Conservation (phyloP, 768 basidiomycete species). For the Mycena venus region DNA sequence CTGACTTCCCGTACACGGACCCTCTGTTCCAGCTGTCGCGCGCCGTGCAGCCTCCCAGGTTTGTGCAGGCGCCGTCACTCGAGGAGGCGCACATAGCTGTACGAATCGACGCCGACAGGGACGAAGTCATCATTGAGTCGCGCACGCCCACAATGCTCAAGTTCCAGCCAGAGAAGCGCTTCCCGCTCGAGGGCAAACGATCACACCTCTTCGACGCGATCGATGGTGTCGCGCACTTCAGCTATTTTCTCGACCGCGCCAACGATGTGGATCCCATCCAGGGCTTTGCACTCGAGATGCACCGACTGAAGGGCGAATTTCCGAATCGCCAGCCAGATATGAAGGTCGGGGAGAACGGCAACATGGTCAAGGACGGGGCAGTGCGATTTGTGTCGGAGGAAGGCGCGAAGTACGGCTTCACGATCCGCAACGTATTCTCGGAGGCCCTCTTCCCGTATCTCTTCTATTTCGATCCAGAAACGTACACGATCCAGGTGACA, state of each 20-base stretch:
- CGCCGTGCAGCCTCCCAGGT: not conserved
- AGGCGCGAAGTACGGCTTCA: slow-evolving; percentile 16
- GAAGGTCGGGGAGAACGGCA: not conserved
- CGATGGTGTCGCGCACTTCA: slow-evolving; percentile 3
- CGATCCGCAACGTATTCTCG: not conserved
- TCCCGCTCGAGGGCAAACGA: not conserved
- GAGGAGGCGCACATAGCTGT: not conserved
- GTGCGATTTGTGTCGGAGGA: not conserved
- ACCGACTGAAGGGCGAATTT: slow-evolving; percentile 3
- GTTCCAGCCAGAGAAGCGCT: not conserved
- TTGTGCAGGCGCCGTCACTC: not conserved
- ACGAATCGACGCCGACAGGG: not conserved
- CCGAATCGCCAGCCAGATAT: not conserved
- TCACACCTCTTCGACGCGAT: not conserved
- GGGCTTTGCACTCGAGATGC: slow-evolving; percentile 14
- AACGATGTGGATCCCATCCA: too few species aligned
- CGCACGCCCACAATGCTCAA: not conserved
- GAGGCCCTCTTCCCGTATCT: slow-evolving; percentile 7
- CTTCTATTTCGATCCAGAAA: slow-evolving; percentile 17
- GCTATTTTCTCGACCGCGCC: not conserved
- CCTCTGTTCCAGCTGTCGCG: not conserved
- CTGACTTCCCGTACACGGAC: not conserved
- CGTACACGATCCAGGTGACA: slow-evolving; percentile 13
- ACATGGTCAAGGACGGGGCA: slow-evolving; percentile 1
- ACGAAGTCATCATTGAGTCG: not conserved